These are phyloP conservation scores for Globisporangium spiculum DNA, from an alignment of 352 stramenopile genomes.

Conservation along the genomic window DNA sequence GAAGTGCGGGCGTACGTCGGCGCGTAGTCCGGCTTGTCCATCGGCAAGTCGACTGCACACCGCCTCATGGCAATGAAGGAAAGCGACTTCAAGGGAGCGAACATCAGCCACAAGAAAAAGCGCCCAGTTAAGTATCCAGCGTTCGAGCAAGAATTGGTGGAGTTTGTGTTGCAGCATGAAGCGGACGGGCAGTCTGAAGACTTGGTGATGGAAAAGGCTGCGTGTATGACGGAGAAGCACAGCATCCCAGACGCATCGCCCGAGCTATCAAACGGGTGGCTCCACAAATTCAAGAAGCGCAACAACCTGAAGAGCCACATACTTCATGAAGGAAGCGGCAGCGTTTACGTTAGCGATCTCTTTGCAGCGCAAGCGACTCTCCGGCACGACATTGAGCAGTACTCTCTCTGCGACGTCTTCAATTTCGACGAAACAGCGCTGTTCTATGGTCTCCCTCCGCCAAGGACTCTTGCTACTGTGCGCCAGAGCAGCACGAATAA, in stretches of 20 bases:
- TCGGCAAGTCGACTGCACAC: background rate
- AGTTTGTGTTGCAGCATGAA: background rate
- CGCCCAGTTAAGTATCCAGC: background rate
- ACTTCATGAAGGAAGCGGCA: background rate
- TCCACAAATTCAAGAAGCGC: background rate
- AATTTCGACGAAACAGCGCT: background rate
- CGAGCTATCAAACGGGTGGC: background rate
- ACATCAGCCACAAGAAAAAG: background rate
- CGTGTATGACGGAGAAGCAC: background rate
- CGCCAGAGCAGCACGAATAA: background rate
- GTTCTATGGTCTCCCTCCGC: background rate
- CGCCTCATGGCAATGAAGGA: background rate
- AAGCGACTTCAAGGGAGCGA: background rate
- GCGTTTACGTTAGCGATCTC: background rate
- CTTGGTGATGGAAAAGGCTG: conserved; percentile 2
- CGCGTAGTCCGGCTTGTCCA: background rate
- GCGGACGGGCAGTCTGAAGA: background rate
- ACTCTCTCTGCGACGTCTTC: background rate
- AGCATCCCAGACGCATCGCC: background rate
- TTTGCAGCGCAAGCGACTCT: background rate
- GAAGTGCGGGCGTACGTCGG: background rate
- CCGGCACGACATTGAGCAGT: background rate
- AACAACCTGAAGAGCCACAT: background rate
- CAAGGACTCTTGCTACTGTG: background rate
- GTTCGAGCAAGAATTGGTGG: background rate